Evolutionary conservation across 257 asterid species (phyloP).

Genomic region (Coffea eugenioides): DNA sequence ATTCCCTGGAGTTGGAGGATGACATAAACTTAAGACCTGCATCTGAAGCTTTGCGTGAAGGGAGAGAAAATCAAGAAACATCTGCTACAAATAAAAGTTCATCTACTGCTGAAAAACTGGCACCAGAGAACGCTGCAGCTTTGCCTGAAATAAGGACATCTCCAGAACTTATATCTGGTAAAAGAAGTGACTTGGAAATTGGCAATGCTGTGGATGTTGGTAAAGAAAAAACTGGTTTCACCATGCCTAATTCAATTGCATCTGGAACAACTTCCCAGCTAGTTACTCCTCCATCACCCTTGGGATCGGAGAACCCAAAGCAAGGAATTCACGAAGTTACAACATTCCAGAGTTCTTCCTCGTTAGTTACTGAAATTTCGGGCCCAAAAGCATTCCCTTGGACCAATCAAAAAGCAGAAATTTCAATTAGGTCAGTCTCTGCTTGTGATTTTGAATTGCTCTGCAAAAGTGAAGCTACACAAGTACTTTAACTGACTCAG

Average conservation of each 20-base stretch:
- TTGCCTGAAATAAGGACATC: constrained; percentile 33
- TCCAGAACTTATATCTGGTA: constrained; percentile 21
- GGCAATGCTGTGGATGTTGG: constrained; percentile 23
- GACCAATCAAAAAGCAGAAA: constrained; percentile 19
- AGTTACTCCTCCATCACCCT: constrained; percentile 23
- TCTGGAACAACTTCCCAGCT: constrained; percentile 24
- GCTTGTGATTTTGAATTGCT: neutral
- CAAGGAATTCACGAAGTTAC: constrained; percentile 28
- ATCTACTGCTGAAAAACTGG: constrained; percentile 28
- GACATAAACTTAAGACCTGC: constrained; percentile 38
- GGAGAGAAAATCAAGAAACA: constrained; percentile 26
- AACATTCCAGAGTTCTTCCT: constrained; percentile 2
- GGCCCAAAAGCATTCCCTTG: constrained; percentile 24
- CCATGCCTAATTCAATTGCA: constrained; percentile 25
- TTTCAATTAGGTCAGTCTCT: constrained; percentile 27
- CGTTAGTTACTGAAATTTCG: constrained; percentile 27
- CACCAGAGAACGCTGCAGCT: constrained; percentile 21
- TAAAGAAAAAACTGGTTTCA: constrained; percentile 27
- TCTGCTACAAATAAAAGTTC: constrained; percentile 22
- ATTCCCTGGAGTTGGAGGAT: constrained; percentile 50
- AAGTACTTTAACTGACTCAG: too few relatives aligned
- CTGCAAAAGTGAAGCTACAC: neutral
- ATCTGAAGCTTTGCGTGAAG: constrained; percentile 28
- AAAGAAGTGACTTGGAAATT: constrained; percentile 27
- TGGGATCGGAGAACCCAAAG: constrained; percentile 1